Evolutionary conservation across 2,329 filamentous ascomycete species (phyloP).

Genomic region (Penicillium brevicompactum): DNA sequence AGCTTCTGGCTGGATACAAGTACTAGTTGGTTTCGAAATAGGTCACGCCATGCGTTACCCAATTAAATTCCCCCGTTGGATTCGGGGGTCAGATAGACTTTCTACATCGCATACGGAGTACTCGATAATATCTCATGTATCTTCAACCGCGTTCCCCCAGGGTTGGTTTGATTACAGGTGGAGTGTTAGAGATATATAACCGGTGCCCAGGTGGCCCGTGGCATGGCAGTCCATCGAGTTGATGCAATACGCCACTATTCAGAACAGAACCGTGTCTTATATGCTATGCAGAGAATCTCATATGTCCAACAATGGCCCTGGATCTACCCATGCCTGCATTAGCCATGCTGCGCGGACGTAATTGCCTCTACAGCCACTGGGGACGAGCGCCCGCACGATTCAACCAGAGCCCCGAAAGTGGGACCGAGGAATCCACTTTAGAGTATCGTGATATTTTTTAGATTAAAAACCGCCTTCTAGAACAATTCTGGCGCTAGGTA

Average conservation of each 20-base stretch:
- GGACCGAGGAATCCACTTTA: slow-evolving; percentile 6
- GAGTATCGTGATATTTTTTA: slow-evolving; percentile 3
- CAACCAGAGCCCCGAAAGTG: slow-evolving; percentile 11
- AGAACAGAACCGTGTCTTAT: background rate
- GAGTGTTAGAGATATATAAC: background rate
- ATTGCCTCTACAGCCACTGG: slow-evolving; percentile 10
- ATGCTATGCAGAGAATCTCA: background rate
- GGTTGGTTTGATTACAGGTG: background rate
- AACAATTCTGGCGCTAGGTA: slow-evolving; percentile 18
- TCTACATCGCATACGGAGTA: background rate
- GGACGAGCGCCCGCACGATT: slow-evolving; percentile 14
- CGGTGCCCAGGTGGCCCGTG: background rate
- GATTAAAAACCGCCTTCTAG: slow-evolving; percentile 24
- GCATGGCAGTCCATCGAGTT: background rate
- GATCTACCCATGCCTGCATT: slow-evolving; percentile 3
- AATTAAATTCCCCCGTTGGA: background rate
- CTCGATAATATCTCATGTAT: too few relatives aligned
- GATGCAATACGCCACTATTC: background rate
- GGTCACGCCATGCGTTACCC: slow-evolving; percentile 3
- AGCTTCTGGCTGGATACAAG: background rate
- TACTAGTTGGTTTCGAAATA: background rate
- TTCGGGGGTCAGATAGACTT: background rate
- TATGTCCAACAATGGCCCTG: background rate
- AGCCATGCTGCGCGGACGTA: slow-evolving; percentile 1
- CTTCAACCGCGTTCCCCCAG: too few relatives aligned